A percentile compares a stretch with the other conserved stretches of the same genome.
phyloP scores from a whole-genome alignment of 2,329 filamentous ascomycete genomes.

The Stagonosporopsis chrysanthemi region DNA sequence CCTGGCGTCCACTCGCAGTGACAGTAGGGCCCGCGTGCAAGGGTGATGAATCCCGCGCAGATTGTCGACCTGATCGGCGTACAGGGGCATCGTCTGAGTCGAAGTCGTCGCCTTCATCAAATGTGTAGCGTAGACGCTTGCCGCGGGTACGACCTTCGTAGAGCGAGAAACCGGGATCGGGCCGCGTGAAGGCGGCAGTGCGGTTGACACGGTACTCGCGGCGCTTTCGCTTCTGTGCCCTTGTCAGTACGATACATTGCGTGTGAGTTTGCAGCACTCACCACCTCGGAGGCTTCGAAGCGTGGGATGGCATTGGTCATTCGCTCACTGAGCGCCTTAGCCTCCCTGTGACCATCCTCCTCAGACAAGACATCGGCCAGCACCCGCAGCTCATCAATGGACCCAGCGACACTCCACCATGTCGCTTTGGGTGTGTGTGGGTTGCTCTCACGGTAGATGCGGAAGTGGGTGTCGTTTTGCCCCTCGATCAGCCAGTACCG shows the following conservation, averaged over 20 bases:
- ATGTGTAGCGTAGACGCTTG: conserved; percentile 96
- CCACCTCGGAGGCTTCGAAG: conserved; percentile 93
- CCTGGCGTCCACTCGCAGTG: conserved; percentile 88
- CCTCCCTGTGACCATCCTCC: conserved; percentile 81
- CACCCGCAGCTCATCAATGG: conserved; percentile 81
- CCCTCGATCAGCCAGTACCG: conserved; percentile 95
- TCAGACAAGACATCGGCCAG: conserved; percentile 79
- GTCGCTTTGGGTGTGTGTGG: conserved; percentile 75
- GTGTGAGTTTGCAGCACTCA: conserved; percentile 48
- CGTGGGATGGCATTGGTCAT: conserved; percentile 82
- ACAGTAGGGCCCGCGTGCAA: conserved; percentile 70
- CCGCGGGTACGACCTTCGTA: conserved; percentile 97
- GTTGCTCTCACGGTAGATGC: conserved; percentile 93
- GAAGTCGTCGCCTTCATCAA: conserved; percentile 87
- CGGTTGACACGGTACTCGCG: conserved; percentile 88
- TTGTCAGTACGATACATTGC: conserved; percentile 21
- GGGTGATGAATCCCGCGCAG: conserved; percentile 74
- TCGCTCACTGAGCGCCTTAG: conserved; percentile 77
- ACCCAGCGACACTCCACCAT: conserved; percentile 93
- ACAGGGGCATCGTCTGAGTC: conserved; percentile 73
- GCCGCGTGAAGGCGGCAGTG: conserved; percentile 85
- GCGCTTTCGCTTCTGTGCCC: conserved; percentile 81
- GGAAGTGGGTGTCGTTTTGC: conserved; percentile 90
- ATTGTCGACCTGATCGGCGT: conserved; percentile 71
- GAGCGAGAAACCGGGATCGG: conserved; percentile 87